phyloP scores from a whole-genome alignment of 345 rosid genomes.

The Jatropha curcas region DNA sequence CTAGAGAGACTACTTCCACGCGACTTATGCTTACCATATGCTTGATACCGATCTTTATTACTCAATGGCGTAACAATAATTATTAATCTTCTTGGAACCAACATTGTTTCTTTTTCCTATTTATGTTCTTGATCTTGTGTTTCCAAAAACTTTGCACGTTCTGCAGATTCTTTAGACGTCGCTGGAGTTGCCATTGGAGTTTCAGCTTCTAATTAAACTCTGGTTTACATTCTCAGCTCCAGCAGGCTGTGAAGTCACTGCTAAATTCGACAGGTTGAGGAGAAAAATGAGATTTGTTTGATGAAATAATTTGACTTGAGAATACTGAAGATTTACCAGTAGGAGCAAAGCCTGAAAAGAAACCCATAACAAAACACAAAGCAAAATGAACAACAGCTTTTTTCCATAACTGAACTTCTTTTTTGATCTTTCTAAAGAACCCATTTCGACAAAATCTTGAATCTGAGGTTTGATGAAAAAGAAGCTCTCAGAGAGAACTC shows the following conservation, averaged over 20 bases:
- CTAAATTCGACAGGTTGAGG: constrained; percentile 31
- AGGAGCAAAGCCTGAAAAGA: constrained; percentile 90
- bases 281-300: constrained; percentile 28
- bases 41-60: constrained; percentile 33
- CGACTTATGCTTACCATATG: no score
- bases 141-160: constrained; percentile 5
- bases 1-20: no score
- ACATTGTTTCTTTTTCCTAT: constrained; percentile 1
- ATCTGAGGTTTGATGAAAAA: not conserved
- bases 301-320: constrained; percentile 21
- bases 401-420: constrained; percentile 82
- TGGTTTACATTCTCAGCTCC: not conserved
- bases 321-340: constrained; percentile 51
- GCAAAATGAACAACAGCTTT: constrained; percentile 77
- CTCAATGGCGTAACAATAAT: constrained; percentile 67
- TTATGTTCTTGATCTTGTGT: constrained; percentile 7
- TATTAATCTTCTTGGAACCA: constrained; percentile 45
- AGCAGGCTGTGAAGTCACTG: constrained; percentile 7
- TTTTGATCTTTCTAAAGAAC: constrained; percentile 71
- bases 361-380: constrained; percentile 84
- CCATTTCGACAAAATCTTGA: constrained; percentile 32
- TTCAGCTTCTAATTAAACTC: constrained; percentile 35
- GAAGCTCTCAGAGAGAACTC: not conserved
- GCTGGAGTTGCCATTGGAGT: constrained; percentile 32
- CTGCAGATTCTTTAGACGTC: constrained; percentile 24